phyloP scores from a whole-genome alignment of 1,284 basidiomycete species.

The Rugosomyces carneus region DNA sequence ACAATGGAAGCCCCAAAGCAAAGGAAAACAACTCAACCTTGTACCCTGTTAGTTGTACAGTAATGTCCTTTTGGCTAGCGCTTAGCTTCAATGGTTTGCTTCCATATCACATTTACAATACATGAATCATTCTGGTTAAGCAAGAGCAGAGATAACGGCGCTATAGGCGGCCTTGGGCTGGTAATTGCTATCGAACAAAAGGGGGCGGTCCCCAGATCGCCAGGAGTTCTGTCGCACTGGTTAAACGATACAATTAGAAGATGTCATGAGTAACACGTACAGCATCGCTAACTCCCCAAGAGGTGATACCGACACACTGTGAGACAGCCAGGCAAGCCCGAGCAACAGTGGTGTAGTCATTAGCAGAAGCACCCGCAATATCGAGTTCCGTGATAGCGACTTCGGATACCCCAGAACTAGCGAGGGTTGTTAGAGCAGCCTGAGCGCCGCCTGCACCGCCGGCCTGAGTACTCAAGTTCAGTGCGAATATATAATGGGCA shows the following conservation, averaged over 20 bases:
- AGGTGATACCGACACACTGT: slow-evolving; percentile 35
- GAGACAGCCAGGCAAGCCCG: slow-evolving; percentile 38
- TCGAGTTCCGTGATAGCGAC: slow-evolving; percentile 38
- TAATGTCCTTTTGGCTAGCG: not conserved
- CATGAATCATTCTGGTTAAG: too few relatives aligned
- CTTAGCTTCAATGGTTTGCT: not conserved
- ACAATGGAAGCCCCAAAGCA: too few relatives aligned
- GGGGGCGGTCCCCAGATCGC: slow-evolving; percentile 34
- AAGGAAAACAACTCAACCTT: too few relatives aligned
- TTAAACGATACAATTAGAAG: not conserved
- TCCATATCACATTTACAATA: not conserved
- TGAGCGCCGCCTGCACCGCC: slow-evolving; percentile 35
- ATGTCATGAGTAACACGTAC: slow-evolving; percentile 3
- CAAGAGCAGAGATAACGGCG: slow-evolving; percentile 31
- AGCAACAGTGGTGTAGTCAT: slow-evolving; percentile 37
- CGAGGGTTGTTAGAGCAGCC: slow-evolving; percentile 29
- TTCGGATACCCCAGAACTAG: slow-evolving; percentile 30
- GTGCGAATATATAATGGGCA: not conserved
- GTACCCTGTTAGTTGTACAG: too few relatives aligned
- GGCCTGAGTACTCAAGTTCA: slow-evolving; percentile 18
- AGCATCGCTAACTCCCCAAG: slow-evolving; percentile 15
- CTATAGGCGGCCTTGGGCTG: slow-evolving; percentile 42
- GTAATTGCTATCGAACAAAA: slow-evolving; percentile 40
- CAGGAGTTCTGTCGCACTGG: slow-evolving; percentile 35
- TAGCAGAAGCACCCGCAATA: slow-evolving; percentile 24